Evolutionary conservation across 805 yeast genomes (phyloP), one percentile per base, ranked within the genome.

Genomic region (Hanseniaspora jakobsenii): DNA sequence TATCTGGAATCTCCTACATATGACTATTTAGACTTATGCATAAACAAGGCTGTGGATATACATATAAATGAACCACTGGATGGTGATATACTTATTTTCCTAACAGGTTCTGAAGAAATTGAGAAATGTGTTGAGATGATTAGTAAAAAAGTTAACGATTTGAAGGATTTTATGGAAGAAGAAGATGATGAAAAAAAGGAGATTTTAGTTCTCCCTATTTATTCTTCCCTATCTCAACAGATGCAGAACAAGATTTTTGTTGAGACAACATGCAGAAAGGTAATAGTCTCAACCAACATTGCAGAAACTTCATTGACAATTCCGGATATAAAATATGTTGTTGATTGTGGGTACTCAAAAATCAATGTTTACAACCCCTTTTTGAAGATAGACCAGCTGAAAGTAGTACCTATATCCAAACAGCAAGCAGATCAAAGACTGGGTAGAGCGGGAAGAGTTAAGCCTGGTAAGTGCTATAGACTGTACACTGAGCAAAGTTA

Each of bases 271-370:
- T 72, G 84, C 29, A 65, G 98, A 43, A 91, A 91, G 58, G 94
- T 87, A 3, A 84, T 91, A 7, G 66, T 91, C 46, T 97, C 98
- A 0, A 91, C 98, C 1, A 89, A 89, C 55, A 91, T 89, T 52
- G 98, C 97, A 0, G 98, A 89, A 61, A 91, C 98, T 0, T 89
- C 97, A 7, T 76, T 91, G 54, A 91, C 98, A 3, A 87, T 91
- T 49, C 95, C 89, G 59, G 95, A 95, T 10, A 81, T 91, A 28
- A 79, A 70, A 51, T 91, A 77, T 56, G 98, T 91, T 26, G 74
- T 91, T 21, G 98, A 91, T 56, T 93, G 96, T 0, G 98, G 98
- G 0, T 86, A 81, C 60, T 89, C 87, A 13, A 91, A 91, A 60
- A 74, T 87, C 37, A 87, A 84, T 54, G 83, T 85, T 2, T 89